These are phyloP conservation scores for Dioscorea zingiberensis DNA, from an alignment of 106 monocot genomes.

Conservation along the genomic window DNA sequence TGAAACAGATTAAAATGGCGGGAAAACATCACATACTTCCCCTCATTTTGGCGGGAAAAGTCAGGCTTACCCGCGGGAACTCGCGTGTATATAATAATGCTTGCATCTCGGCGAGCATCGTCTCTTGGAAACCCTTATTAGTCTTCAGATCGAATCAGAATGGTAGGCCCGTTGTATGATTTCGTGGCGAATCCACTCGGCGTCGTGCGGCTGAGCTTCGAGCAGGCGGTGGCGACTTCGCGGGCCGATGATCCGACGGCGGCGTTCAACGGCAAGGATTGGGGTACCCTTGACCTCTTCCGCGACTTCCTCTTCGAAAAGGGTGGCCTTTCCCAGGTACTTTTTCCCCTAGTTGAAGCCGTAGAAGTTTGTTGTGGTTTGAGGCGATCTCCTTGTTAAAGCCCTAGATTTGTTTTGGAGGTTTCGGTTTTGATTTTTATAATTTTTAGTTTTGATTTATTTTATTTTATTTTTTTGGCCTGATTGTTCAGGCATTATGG, in stretches of 20 bases:
- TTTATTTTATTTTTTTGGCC: too few species aligned
- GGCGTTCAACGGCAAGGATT: slow-evolving; percentile 70
- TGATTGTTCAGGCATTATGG: too few species aligned
- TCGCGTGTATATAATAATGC: not conserved
- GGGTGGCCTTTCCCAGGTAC: slow-evolving; percentile 60
- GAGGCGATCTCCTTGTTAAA: too few species aligned
- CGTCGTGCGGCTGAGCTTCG: slow-evolving; percentile 73
- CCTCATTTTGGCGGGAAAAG: not conserved
- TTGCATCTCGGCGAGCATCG: not conserved
- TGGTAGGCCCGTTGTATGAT: slow-evolving; percentile 73
- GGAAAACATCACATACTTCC: not conserved
- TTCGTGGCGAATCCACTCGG: slow-evolving; percentile 79
- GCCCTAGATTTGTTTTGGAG: too few species aligned
- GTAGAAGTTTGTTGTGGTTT: too few species aligned
- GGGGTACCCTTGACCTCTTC: slow-evolving; percentile 82
- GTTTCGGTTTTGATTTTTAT: too few species aligned
- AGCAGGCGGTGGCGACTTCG: slow-evolving; percentile 47
- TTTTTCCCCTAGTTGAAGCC: too few species aligned
- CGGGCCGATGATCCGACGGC: slow-evolving; percentile 40
- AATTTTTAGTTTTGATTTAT: too few species aligned
- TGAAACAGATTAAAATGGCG: not conserved
- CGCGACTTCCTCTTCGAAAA: slow-evolving; percentile 66
- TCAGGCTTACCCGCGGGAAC: not conserved
- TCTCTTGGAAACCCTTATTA: too few species aligned
- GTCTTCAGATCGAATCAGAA: slow-evolving; percentile 13